phyloP scores from a whole-genome alignment of 139 green algal genomes.

The Monoraphidium neglectum region DNA sequence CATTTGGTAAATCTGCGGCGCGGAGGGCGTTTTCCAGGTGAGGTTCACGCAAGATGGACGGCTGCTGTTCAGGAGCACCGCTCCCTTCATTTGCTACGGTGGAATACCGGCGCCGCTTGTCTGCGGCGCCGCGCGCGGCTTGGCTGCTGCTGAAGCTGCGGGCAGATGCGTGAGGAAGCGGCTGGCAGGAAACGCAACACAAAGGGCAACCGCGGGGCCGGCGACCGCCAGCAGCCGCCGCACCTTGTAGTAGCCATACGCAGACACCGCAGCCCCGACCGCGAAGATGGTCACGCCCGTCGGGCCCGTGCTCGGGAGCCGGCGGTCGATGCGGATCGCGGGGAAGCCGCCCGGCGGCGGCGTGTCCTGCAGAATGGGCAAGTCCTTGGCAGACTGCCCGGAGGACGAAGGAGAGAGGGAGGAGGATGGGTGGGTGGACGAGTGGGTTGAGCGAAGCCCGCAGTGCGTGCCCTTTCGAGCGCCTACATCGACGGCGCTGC shows the following conservation, averaged over 20 bases:
- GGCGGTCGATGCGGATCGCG: constrained; percentile 81
- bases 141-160: constrained; percentile 17
- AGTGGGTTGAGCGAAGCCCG: too few species aligned
- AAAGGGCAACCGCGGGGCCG: neutral
- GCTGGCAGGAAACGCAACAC: neutral
- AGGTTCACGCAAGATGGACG: too few species aligned
- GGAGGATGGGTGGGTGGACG: too few species aligned
- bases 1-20: constrained; percentile 24
- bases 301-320: constrained; percentile 86
- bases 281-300: constrained; percentile 85
- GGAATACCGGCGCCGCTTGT: too few species aligned
- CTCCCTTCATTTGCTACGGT: too few species aligned
- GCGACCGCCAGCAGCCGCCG: neutral
- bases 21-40: too few species aligned
- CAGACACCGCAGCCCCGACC: constrained; percentile 75
- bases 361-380: constrained; percentile 88
- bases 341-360: constrained; percentile 91
- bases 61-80: too few species aligned
- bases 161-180: constrained; percentile 13
- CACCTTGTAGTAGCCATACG: constrained; percentile 86
- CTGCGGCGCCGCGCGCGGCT: too few species aligned
- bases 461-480: too few species aligned
- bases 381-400: constrained; percentile 86
- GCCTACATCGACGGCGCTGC: neutral
- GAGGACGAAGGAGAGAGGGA: neutral